Percentiles rank a stretch among this genome's conserved stretches.
Evolutionary conservation across 2,329 filamentous ascomycete species (phyloP).

Genomic region (Claviceps citrina): DNA sequence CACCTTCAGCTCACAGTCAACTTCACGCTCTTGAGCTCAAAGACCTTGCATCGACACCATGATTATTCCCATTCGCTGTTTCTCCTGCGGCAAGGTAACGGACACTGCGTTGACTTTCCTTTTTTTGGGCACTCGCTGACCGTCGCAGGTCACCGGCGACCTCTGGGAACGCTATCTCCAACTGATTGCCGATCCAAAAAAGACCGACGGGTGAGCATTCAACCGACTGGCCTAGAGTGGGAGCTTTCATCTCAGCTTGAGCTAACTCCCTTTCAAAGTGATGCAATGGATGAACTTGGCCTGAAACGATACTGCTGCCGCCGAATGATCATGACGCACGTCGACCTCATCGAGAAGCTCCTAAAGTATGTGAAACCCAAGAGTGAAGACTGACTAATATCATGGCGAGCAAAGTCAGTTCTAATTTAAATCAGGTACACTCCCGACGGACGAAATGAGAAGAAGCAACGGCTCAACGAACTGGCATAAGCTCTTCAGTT

Average conservation of each 20-base stretch:
- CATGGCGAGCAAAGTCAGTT: not conserved
- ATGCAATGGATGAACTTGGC: constrained; percentile 89
- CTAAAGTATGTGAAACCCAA: constrained; percentile 55
- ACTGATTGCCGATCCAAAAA: constrained; percentile 59
- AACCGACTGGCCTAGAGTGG: not conserved
- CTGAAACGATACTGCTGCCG: constrained; percentile 96
- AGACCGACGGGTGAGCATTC: constrained; percentile 50
- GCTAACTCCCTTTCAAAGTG: constrained; percentile 34
- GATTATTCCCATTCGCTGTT: constrained; percentile 98
- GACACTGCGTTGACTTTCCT: not conserved
- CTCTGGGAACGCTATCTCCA: constrained; percentile 93
- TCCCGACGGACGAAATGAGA: constrained; percentile 46
- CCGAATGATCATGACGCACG: constrained; percentile 98
- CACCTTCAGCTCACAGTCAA: not conserved
- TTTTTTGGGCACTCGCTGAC: constrained; percentile 18
- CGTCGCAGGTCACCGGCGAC: constrained; percentile 72
- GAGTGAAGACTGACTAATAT: not conserved
- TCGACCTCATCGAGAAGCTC: constrained; percentile 96
- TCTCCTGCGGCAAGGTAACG: constrained; percentile 91
- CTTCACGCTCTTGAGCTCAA: not conserved
- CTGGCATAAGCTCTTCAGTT: constrained; percentile 12
- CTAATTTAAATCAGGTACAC: constrained; percentile 34
- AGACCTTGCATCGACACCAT: constrained; percentile 31
- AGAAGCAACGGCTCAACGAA: constrained; percentile 33
- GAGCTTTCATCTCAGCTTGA: not conserved